Evolutionary conservation across 2,329 filamentous ascomycete genomes (phyloP).

Genomic region (Microcyclosporella mali): DNA sequence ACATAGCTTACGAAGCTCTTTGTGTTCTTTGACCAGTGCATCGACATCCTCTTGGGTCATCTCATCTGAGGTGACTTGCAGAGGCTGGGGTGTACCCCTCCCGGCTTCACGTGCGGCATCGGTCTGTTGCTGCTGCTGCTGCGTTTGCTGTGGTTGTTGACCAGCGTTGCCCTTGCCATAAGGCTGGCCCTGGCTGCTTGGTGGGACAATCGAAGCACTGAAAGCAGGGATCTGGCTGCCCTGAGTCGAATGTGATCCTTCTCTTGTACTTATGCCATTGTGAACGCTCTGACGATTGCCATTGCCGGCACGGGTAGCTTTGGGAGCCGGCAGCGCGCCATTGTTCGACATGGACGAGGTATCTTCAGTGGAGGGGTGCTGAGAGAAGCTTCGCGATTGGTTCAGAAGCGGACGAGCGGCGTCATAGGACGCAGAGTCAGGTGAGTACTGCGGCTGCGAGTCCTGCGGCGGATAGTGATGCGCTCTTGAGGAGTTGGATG

Average conservation of each 20-base stretch:
- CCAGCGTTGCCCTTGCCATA: constrained; percentile 30
- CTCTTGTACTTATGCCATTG: constrained; percentile 25
- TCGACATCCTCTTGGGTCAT: constrained; percentile 44
- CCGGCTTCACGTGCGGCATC: constrained; percentile 22
- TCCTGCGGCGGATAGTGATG: constrained; percentile 7
- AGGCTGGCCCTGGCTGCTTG: constrained; percentile 40
- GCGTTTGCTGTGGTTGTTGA: constrained; percentile 21
- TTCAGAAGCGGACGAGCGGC: constrained; percentile 17
- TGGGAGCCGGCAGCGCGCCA: constrained; percentile 24
- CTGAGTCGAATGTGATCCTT: constrained; percentile 19
- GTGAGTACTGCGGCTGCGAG: constrained; percentile 18
- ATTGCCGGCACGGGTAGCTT: constrained; percentile 21
- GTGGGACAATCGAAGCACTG: constrained; percentile 41
- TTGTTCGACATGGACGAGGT: constrained; percentile 29
- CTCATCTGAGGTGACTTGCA: constrained; percentile 33
- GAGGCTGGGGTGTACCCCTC: constrained; percentile 40
- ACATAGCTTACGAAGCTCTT: constrained; percentile 41
- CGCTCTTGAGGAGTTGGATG: constrained; percentile 12
- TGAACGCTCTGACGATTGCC: constrained; percentile 32
- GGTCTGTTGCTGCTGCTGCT: constrained; percentile 14
- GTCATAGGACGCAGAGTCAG: constrained; percentile 17
- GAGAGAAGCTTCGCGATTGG: constrained; percentile 28
- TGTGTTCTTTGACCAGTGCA: constrained; percentile 45
- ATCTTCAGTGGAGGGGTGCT: constrained; percentile 21
- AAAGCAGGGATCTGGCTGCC: constrained; percentile 34